Evolutionary conservation across 2,329 filamentous ascomycete genomes (phyloP), one percentile per base, ranked within the genome.

Genomic region (Hypoxylon sp.): DNA sequence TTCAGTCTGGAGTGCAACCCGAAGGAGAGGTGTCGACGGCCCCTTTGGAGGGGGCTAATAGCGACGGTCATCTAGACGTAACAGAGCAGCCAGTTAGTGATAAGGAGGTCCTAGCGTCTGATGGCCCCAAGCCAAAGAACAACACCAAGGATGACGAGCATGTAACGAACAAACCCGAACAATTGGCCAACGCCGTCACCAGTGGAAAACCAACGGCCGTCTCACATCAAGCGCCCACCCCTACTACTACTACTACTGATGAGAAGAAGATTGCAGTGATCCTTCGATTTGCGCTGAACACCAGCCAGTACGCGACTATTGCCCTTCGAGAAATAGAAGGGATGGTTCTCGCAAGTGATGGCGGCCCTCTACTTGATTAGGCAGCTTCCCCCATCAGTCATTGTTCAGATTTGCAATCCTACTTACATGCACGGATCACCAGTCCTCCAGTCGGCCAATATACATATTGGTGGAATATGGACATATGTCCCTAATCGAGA

Each of bases 281-380:
- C n/a, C 64, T 79, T 48, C 76, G 76, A 33, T 79, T 79, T 55
- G 66, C 76, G 19, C 66, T 79, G 39, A 71, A 77, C 42, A 76
- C 77, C 3, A 80, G 78, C 52, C 76, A 78, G 59, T 80, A 80
- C 59, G 78, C 78, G 26, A 80, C 78, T 2, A 74, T 79, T 48
- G 76, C 75, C 8, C 68, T 79, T 68, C 74, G 78, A 55, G 78
- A 80, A 59, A 70, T 80, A 58, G 76, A 79, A 58, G 77, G 77
- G 6, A 47, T 64, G 33, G 14, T 22, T 29, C 26, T 57, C 17
- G 19, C 44, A 14, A 68, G 58, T 29, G 50, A 60, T 5, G 31
- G 59, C 3, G 24, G 58, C 13, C 17, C 33, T 66, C 47, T 5
- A 39, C 37, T 14, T 42, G 31, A 22, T 46, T 6, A 22, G 22